Conservation (phyloP, 495 filamentous ascomycete species). For the Aspergillus carlsbadensis region DNA sequence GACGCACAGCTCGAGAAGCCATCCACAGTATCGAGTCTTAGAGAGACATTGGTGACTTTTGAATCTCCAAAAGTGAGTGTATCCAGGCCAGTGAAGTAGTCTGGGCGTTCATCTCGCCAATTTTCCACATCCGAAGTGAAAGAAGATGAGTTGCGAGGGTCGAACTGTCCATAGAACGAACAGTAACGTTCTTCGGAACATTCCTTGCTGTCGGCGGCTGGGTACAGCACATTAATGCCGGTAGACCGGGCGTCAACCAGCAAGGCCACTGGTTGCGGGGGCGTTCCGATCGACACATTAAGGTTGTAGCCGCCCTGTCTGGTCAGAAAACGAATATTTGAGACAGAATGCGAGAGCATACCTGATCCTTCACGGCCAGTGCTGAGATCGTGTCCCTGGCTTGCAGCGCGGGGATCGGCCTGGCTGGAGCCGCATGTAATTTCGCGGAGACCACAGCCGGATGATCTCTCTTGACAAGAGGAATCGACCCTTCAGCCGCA, state of each 20-base stretch:
- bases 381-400: conserved; percentile 2
- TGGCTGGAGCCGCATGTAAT: background rate
- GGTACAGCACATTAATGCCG: conserved; percentile 1
- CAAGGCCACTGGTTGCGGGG: conserved; percentile 6
- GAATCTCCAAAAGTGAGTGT: background rate
- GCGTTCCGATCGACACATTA: conserved; percentile 6
- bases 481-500: background rate
- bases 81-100: background rate
- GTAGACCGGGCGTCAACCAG: background rate
- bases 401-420: background rate
- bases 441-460: background rate
- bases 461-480: background rate
- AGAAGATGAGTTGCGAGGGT: conserved; percentile 2
- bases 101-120: background rate
- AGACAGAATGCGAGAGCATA: background rate
- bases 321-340: background rate
- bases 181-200: conserved; percentile 3
- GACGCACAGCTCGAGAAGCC: background rate
- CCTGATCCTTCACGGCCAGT: background rate
- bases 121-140: conserved; percentile 1
- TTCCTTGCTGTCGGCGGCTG: background rate
- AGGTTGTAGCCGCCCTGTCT: conserved; percentile 6
- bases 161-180: background rate
- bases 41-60: conserved; percentile 1
- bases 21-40: background rate